These are phyloP conservation scores for Eremochloa ophiuroides DNA, from an alignment of 176 grass and related monocot species.

Conservation along the genomic window DNA sequence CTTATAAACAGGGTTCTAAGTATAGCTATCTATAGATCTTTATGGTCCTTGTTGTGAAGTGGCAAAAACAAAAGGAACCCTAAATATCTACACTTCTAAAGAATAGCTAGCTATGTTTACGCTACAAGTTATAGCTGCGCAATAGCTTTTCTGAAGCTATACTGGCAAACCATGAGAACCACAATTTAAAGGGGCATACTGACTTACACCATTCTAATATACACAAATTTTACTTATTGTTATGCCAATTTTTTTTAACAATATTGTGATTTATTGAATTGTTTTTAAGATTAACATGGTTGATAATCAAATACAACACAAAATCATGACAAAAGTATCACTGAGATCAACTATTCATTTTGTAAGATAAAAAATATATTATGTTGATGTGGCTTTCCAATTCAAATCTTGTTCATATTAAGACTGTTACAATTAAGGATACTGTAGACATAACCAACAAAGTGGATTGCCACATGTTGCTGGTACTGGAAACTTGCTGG, in stretches of 20 bases:
- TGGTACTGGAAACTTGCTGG: background rate
- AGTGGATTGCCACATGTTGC: background rate
- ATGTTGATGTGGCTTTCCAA: background rate
- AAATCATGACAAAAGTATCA: background rate
- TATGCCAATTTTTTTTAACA: background rate
- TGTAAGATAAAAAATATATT: background rate
- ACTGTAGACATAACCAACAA: background rate
- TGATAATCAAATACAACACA: background rate
- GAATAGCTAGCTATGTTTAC: background rate
- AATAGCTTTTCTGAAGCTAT: background rate
- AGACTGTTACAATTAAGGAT: background rate
- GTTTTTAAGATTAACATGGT: background rate
- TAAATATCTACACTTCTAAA: background rate
- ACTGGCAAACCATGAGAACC: background rate
- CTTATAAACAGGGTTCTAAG: background rate
- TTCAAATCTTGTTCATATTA: background rate
- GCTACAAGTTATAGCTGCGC: background rate
- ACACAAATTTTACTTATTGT: background rate
- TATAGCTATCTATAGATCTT: background rate
- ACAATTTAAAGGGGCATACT: background rate
- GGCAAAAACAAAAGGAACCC: background rate
- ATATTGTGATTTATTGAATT: background rate
- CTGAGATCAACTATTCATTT: background rate
- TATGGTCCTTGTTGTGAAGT: background rate
- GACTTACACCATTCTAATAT: background rate